These are phyloP conservation scores for Eremothecium coryli DNA, from an alignment of 1,139 yeast genomes.

Conservation along the genomic window DNA sequence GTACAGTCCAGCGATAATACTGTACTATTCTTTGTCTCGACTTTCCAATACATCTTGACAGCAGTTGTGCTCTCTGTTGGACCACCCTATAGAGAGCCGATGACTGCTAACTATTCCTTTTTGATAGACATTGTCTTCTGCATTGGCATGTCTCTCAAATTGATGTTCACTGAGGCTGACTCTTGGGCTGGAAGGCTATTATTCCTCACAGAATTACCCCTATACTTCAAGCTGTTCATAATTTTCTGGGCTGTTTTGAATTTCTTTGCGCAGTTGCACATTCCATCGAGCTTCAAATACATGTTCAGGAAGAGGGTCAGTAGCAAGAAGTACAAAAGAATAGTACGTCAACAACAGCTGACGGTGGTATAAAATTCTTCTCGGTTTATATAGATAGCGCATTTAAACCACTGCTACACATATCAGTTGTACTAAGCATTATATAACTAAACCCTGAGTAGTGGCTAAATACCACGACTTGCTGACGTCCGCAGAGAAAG, in stretches of 20 bases:
- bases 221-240: constrained; percentile 43
- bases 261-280: constrained; percentile 33
- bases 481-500: constrained; percentile 53
- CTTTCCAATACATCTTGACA: constrained; percentile 79
- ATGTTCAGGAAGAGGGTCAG: constrained; percentile 31
- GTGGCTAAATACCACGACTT: no score
- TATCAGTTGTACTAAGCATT: no score
- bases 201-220: constrained; percentile 61
- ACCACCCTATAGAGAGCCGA: constrained; percentile 87
- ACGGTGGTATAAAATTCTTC: no score
- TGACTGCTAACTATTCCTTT: constrained; percentile 61
- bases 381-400: no score
- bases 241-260: constrained; percentile 42
- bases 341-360: constrained; percentile 15
- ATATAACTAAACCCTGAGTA: no score
- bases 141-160: constrained; percentile 37
- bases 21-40: constrained; percentile 65
- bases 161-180: constrained; percentile 44
- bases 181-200: constrained; percentile 55
- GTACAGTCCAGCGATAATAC: constrained; percentile 89
- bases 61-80: constrained; percentile 83
- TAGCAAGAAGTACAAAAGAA: constrained; percentile 33
- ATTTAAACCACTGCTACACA: no score
- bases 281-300: constrained; percentile 30
- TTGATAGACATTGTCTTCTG: constrained; percentile 50